Base-by-base conservation (phyloP, 2,329 filamentous ascomycete species). In the Phaeosphaeriaceae sp. region DNA sequence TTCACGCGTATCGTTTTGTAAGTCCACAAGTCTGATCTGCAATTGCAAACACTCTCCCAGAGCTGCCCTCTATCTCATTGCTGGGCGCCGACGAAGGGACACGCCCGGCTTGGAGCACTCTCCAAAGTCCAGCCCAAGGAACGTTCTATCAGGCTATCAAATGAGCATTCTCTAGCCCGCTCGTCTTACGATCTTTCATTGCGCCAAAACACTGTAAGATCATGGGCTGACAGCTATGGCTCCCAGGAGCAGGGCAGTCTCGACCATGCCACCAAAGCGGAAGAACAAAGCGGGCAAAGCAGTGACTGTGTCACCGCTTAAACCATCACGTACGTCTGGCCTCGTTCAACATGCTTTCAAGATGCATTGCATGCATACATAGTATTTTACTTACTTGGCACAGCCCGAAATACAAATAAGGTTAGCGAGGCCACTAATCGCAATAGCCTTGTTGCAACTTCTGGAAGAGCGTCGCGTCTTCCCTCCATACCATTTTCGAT, bases 401-500 rank as follows among this genome's bases (percentile, higher is more conserved):
- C 65, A 69, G 71, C 66, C 63, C 67, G 61, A 63, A 71, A 40
- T 15, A n/a, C 35, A 40, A 40, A 60, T 53, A 59, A 64, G 62
- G 60, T 67, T 73, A 75, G 74, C 67, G 65, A 69, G 59, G 58
- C 66, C 71, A 78, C 67, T 74, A 78, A 76, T 56, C 54, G 54
- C 54, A 56, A 56, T 47, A 56, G 54, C 54, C 49, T 52, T 56
- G 54, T 40, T 48, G 43, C 52, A 54, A 47, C 52, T 54, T 47
- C 52, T 66, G 60, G 57, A 77, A 69, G 66, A 66, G 67, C 72
- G 61, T 76, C 76, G 64, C 73, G 79, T 66, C 79, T 82, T 71
- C 80, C 81, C 63, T 80, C 80, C 59, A 76, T 79, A 72, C 79
- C 80, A 54, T 74, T 82, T 68, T 80, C 82, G 71, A 84, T 84